These are phyloP conservation scores for Phyllosticta citrichinensis DNA, from an alignment of 2,329 filamentous ascomycete species.

Conservation along the genomic window DNA sequence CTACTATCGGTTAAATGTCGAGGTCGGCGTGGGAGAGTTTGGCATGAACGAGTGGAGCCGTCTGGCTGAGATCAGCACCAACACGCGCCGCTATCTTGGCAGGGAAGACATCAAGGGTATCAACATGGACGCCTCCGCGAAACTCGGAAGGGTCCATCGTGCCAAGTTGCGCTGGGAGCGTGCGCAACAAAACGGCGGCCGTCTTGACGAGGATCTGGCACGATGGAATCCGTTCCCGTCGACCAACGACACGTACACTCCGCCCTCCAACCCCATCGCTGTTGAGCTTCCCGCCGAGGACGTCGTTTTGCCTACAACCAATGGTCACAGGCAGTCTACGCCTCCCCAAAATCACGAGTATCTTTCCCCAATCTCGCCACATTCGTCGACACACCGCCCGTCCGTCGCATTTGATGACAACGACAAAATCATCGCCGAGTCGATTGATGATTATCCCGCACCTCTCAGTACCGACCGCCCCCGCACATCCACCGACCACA, in stretches of 20 bases:
- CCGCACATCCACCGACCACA: neutral
- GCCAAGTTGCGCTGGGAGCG: constrained; percentile 60
- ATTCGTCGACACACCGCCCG: constrained; percentile 14
- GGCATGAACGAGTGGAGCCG: constrained; percentile 98
- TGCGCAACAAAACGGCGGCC: constrained; percentile 22
- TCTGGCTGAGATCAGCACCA: constrained; percentile 88
- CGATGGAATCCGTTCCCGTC: constrained; percentile 7
- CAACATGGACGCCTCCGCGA: constrained; percentile 65
- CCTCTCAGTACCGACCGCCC: constrained; percentile 15
- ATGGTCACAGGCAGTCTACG: neutral
- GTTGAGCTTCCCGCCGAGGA: constrained; percentile 52
- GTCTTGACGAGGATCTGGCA: neutral
- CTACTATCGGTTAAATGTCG: constrained; percentile 94
- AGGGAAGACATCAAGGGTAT: constrained; percentile 65
- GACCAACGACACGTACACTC: constrained; percentile 27
- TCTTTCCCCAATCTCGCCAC: constrained; percentile 35
- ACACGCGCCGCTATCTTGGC: constrained; percentile 73
- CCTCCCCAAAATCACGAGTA: constrained; percentile 25
- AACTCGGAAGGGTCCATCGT: constrained; percentile 72
- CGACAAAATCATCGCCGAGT: constrained; percentile 59
- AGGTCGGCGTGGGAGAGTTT: constrained; percentile 91
- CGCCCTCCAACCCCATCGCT: constrained; percentile 39
- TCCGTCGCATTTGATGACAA: constrained; percentile 42
- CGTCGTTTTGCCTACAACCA: constrained; percentile 23
- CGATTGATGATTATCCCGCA: constrained; percentile 48